phyloP scores from a whole-genome alignment of 1,284 basidiomycete genomes.

The Marasmius sp. region DNA sequence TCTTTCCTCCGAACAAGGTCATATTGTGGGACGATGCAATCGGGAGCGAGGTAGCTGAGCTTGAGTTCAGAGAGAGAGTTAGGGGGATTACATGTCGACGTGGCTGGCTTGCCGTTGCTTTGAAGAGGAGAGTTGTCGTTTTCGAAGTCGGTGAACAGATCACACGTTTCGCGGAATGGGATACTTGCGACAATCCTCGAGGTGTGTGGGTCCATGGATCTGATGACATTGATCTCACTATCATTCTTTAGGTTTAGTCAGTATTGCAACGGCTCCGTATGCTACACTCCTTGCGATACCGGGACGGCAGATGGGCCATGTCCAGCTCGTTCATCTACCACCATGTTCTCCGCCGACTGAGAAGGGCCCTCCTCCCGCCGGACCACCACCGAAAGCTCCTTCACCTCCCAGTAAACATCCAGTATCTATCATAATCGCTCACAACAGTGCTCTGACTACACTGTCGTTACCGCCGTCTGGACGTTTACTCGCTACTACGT shows the following conservation, averaged over 20 bases:
- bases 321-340: slow-evolving; percentile 86
- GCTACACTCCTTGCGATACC: slow-evolving; percentile 86
- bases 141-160: slow-evolving; percentile 71
- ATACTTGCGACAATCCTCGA: slow-evolving; percentile 85
- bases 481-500: slow-evolving; percentile 82
- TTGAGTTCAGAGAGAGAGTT: slow-evolving; percentile 90
- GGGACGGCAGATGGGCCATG: slow-evolving; percentile 87
- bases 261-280: slow-evolving; percentile 75
- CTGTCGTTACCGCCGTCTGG: slow-evolving; percentile 80
- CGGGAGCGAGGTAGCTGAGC: slow-evolving; percentile 78
- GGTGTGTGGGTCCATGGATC: slow-evolving; percentile 49
- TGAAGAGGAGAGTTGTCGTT: slow-evolving; percentile 76
- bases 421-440: slow-evolving; percentile 84
- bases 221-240: background rate
- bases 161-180: slow-evolving; percentile 76
- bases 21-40: slow-evolving; percentile 85
- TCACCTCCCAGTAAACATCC: slow-evolving; percentile 60
- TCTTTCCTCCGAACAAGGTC: slow-evolving; percentile 94
- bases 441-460: slow-evolving; percentile 77
- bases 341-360: slow-evolving; percentile 65
- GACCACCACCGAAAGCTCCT: slow-evolving; percentile 49
- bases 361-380: slow-evolving; percentile 45
- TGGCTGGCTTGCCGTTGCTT: slow-evolving; percentile 82
- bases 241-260: slow-evolving; percentile 67
- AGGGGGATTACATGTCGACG: slow-evolving; percentile 78